phyloP scores from a whole-genome alignment of 345 rosid species.

The Sonneratia caseolaris region DNA sequence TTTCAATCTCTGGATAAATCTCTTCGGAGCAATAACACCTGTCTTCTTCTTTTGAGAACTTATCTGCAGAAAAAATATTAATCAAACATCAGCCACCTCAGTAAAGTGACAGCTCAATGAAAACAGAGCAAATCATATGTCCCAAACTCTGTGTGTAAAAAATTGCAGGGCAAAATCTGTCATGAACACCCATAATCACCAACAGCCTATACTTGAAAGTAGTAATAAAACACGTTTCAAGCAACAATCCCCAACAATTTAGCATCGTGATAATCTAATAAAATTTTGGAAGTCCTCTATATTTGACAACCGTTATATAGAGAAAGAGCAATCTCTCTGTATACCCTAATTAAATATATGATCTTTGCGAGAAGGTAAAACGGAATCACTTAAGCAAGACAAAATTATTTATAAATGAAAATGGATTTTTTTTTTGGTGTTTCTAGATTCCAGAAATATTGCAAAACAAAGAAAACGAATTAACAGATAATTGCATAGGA shows the following conservation, averaged over 20 bases:
- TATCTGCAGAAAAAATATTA: conserved; percentile 43
- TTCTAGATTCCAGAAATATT: background rate
- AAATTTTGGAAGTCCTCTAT: background rate
- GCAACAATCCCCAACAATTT: background rate
- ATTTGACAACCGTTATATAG: no score
- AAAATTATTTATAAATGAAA: background rate
- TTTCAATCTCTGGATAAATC: conserved; percentile 95
- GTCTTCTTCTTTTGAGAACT: conserved; percentile 99
- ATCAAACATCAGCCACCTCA: background rate
- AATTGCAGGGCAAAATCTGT: background rate
- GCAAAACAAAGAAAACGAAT: background rate
- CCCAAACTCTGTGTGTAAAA: background rate
- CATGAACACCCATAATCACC: background rate
- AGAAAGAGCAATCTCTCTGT: background rate
- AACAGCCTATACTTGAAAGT: background rate
- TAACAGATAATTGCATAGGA: background rate
- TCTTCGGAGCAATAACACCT: conserved; percentile 93
- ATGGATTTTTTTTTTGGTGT: background rate
- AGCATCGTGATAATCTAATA: background rate
- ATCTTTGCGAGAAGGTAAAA: background rate
- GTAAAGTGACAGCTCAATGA: background rate
- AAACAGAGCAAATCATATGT: background rate
- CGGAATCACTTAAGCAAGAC: background rate
- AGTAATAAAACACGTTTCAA: background rate
- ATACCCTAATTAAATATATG: background rate